A percentile compares a stretch with the other conserved stretches of the same genome.
Evolutionary conservation across 306 rosid species (phyloP).

Genomic region (Citrullus colocynthis): DNA sequence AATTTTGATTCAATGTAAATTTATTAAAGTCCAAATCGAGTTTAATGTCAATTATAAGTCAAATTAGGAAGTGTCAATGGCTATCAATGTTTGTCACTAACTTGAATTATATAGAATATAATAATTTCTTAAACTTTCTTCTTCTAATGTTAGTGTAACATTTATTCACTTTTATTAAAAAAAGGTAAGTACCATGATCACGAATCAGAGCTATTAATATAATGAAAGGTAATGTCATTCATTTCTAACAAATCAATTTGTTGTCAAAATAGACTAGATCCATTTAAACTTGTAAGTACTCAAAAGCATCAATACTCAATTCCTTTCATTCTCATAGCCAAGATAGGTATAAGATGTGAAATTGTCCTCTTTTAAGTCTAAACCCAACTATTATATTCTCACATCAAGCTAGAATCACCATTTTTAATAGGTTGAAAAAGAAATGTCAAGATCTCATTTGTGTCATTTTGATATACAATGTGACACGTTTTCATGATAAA

Average conservation of each 20-base stretch:
- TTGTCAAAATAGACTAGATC: not conserved
- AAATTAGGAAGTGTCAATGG: not conserved
- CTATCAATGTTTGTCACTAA: not conserved
- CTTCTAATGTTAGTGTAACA: not conserved
- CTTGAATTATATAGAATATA: not conserved
- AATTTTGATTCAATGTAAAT: not conserved
- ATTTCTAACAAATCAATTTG: not conserved
- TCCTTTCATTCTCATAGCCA: not conserved
- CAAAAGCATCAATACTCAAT: not conserved
- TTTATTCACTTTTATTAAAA: not conserved
- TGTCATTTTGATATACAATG: not conserved
- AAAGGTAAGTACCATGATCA: not conserved
- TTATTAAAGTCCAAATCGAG: not conserved
- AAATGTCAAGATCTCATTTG: not conserved
- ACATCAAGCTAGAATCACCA: not conserved
- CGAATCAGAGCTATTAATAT: not conserved
- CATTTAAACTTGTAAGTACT: not conserved
- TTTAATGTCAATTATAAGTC: not conserved
- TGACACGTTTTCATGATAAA: not conserved
- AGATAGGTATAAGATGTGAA: not conserved
- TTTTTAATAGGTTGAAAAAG: not conserved
- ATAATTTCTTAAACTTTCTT: not conserved
- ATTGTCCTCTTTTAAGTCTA: not conserved
- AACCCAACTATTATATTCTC: not conserved
- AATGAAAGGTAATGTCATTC: not conserved